A percentile compares a stretch with the other conserved stretches of the same genome.
These are phyloP conservation scores for Podospora bellae-mahoneyi DNA, from an alignment of 495 filamentous ascomycete genomes.

Conservation along the genomic window DNA sequence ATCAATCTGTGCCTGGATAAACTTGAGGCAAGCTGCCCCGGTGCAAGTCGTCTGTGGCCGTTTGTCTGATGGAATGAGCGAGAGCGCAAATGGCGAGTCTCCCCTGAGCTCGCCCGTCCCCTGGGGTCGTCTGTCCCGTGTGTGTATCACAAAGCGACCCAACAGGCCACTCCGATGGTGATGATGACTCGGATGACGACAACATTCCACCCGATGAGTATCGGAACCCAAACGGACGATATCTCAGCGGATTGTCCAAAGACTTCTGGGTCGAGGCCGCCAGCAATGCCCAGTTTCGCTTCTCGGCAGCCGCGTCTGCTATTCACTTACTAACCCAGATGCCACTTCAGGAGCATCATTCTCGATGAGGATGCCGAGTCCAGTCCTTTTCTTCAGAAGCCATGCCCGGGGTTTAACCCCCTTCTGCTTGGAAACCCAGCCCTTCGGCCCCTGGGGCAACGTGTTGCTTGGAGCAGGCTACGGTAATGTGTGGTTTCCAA, in stretches of 20 bases:
- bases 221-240: no score
- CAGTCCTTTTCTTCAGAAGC: neutral
- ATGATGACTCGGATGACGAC: no score
- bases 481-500: neutral
- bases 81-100: no score
- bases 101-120: no score
- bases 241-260: neutral
- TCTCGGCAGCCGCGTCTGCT: neutral
- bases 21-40: no score
- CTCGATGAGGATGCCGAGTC: neutral
- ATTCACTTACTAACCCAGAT: neutral
- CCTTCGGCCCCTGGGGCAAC: neutral
- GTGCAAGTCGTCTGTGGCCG: no score
- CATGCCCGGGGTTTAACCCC: neutral
- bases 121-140: no score
- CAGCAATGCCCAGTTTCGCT: neutral
- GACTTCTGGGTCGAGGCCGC: neutral
- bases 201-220: no score
- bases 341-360: neutral
- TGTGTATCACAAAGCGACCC: no score
- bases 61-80: no score
- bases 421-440: neutral
- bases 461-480: neutral
- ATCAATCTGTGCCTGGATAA: neutral
- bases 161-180: no score